Base-by-base conservation (phyloP, 2,329 filamentous ascomycete species). In the Talaromyces sp. region DNA sequence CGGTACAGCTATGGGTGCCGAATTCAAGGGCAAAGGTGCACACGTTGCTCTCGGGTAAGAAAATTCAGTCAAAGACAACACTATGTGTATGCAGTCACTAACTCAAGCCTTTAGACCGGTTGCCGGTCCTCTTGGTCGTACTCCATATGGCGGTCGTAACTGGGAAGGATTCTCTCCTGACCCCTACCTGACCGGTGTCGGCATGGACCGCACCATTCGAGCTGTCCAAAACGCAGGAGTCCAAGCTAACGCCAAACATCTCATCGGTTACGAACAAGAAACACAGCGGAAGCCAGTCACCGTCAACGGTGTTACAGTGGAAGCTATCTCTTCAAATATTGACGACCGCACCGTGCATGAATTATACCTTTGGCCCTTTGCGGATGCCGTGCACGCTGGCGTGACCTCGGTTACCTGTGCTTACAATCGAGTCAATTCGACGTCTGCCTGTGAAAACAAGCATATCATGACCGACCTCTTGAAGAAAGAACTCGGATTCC, bases 221-320 rank as follows among this genome's bases (percentile, higher is more conserved):
- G 73, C 75, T 21, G 69, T 75, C 53, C 75, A 79, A 70, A 53
- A 72, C 74, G 19, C 75, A 83, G 69, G 84, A 86, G 64, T 81
- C 79, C 63, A 82, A 87, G 54, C 81, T 55, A 84, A 41, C 53
- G 73, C 73, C 17, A 78, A 81, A 67, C 80, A 79, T 64, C 80
- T 70, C 60, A 75, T 89, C 56, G 81, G 81, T 32, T 88, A 91
- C 71, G 88, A 91, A 70, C 88, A 91, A 71, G 87, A 89, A 84
- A 69, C 84, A 58, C 84, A 86, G 64, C 84, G 86, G 67, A 83
- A 86, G 67, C 72, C 61, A 68, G 75, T 24, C 69, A 75, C 62
- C 65, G 75, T 64, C 75, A 64, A 74, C 75, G 69, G 66, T 78
- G 53, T 32, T 12, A 73, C 41, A 68, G 77, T 66, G 59, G 63